Evolutionary conservation across 2,329 filamentous ascomycete species (phyloP), one percentile per base, ranked within the genome.

Genomic region (Colletotrichum gloeosporioides): DNA sequence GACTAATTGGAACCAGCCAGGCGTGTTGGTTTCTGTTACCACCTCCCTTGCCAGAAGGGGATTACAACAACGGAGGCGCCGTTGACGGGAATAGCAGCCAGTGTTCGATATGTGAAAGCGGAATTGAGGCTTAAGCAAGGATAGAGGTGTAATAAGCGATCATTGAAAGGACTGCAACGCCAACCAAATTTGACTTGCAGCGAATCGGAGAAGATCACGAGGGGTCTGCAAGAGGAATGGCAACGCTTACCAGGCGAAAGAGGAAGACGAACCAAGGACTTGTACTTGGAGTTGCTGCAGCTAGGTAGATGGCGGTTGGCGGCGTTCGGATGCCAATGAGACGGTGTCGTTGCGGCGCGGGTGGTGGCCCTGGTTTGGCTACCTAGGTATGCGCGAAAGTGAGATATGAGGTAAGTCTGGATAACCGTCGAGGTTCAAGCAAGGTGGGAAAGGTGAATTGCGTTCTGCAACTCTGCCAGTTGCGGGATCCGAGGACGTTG

Each of bases 241-340:
- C 18, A 39, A 69, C 34, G 34, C 74, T 73, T 76, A 76, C 74
- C 64, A 34, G 55, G 39, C 22, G 67, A 57, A 69, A 36, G 32
- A 15, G 12, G 18, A 8, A 44, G n/a, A 39, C 57, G 63, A 73
- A 70, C 22, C 27, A 71, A 66, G 29, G n/a, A 53, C 49, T 25
- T 53, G 31, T 49, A 49, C 27, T 49, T 27, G 27, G 29, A 22
- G 31, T 29, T 29, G 16, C 57, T 36, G 27, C 25, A 9, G 55
- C 49, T 27, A 22, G 36, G 36, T 39, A 39, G 18, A 44, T 27
- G 55, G 34, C 55, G 31, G 57, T n/a, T 27, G 36, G 55, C 22
- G 36, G 29, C 36, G 29, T 31, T 32, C 13, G 32, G 59, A 62
- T 75, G 68, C 49, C 49, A 53, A 44, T 59, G 34, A 69, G 64